phyloP scores from a whole-genome alignment of 2,329 filamentous ascomycete species.

The Trichoderma koningii region DNA sequence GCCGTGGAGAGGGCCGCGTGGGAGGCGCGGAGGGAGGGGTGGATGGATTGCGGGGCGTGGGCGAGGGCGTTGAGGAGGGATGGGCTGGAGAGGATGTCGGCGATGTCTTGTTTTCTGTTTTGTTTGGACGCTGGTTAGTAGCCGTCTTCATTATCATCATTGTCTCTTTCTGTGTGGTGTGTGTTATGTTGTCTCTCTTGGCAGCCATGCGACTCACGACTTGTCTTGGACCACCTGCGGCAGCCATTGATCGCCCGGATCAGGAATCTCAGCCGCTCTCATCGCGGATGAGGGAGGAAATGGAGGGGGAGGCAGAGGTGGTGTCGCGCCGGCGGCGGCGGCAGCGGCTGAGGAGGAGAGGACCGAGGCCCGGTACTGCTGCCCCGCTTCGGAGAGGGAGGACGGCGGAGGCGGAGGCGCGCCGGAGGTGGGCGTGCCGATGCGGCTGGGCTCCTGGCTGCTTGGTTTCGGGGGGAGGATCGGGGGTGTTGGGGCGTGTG shows the following conservation, averaged over 20 bases:
- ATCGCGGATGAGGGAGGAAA: conserved; percentile 26
- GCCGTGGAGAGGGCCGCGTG: conserved; percentile 65
- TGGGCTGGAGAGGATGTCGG: conserved; percentile 65
- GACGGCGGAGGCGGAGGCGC: conserved; percentile 46
- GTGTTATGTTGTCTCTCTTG: too few species aligned
- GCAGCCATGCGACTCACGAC: conserved; percentile 58
- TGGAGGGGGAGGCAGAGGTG: conserved; percentile 26
- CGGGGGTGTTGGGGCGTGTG: conserved; percentile 53
- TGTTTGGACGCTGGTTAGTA: background rate
- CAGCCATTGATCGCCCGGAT: conserved; percentile 74
- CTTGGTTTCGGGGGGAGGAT: conserved; percentile 71
- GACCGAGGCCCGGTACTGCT: conserved; percentile 15
- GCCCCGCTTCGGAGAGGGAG: conserved; percentile 12
- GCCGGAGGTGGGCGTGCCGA: conserved; percentile 61
- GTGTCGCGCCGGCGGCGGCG: conserved; percentile 12
- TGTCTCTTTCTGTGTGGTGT: background rate
- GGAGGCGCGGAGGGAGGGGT: conserved; percentile 70
- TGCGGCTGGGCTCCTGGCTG: conserved; percentile 68
- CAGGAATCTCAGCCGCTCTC: conserved; percentile 45
- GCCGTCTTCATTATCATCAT: background rate
- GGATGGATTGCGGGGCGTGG: conserved; percentile 64
- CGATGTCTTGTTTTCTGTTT: conserved; percentile 74
- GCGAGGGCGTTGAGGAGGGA: conserved; percentile 73
- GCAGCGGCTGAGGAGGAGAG: background rate
- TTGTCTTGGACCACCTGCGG: conserved; percentile 77